phyloP scores from a whole-genome alignment of 371 early-diverging fungal genomes.

The Blastocladiella emersonii region DNA sequence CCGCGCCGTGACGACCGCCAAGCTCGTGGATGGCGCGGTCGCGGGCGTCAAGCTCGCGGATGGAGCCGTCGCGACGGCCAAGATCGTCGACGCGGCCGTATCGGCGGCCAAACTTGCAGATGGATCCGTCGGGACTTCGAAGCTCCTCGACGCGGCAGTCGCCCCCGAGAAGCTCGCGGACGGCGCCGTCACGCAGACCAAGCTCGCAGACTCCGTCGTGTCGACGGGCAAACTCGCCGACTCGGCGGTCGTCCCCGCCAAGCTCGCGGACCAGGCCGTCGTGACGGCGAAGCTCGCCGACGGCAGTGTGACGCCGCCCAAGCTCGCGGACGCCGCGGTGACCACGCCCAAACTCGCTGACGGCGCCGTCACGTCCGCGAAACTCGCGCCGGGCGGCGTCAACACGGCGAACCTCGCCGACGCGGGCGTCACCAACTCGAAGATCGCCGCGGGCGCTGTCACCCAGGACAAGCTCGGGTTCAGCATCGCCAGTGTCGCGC shows the following conservation, averaged over 20 bases:
- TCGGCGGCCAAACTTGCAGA: background rate
- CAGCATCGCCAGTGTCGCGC: no score
- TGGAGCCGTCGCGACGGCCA: background rate
- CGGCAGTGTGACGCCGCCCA: background rate
- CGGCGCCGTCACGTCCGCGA: background rate
- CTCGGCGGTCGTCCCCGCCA: background rate
- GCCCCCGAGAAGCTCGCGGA: background rate
- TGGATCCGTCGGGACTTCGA: background rate
- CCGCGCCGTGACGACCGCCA: background rate
- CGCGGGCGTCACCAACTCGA: background rate
- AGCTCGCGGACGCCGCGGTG: background rate
- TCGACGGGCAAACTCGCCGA: background rate
- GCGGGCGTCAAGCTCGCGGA: background rate
- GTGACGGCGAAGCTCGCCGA: background rate
- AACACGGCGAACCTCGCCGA: background rate
- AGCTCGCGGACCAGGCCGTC: background rate
- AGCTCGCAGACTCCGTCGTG: background rate
- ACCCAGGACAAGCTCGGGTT: background rate
- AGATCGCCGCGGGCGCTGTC: background rate
- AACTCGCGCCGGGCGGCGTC: background rate
- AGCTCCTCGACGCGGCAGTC: background rate
- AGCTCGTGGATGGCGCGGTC: no score
- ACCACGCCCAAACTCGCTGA: background rate
- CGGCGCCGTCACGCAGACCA: background rate
- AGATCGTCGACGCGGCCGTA: background rate